A percentile compares a stretch with the other conserved stretches of the same genome.
phyloP scores from a whole-genome alignment of 164 flowering plant species.

The Aristolochia fimbriata region DNA sequence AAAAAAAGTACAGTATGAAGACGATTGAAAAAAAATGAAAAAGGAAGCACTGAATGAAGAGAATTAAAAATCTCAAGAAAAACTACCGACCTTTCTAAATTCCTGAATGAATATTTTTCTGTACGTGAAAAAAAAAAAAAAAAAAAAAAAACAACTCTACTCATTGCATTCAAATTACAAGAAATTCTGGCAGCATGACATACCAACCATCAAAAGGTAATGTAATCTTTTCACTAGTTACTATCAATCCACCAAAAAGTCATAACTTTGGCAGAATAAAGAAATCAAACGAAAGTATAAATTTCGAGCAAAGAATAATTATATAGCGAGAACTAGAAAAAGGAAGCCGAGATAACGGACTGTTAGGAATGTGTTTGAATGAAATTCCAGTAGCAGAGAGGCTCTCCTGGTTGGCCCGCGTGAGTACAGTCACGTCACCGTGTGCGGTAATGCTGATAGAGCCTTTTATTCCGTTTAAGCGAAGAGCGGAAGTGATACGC shows the following conservation, averaged over 20 bases:
- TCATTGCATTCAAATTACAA: too few relatives aligned
- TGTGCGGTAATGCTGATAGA: constrained; percentile 73
- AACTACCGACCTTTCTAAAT: neutral
- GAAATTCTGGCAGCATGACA: neutral
- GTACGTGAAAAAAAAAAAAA: too few relatives aligned
- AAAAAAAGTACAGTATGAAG: too few relatives aligned
- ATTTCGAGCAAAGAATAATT: neutral
- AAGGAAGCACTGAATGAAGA: neutral
- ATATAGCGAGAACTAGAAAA: neutral
- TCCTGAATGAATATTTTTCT: too few relatives aligned
- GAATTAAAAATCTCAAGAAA: neutral
- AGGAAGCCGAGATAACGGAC: constrained; percentile 18
- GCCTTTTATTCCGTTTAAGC: constrained; percentile 75
- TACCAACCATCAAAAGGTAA: neutral
- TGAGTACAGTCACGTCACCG: constrained; percentile 62
- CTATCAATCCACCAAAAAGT: neutral
- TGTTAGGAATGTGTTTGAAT: constrained; percentile 57
- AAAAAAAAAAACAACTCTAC: too few relatives aligned
- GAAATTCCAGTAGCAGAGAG: constrained; percentile 61
- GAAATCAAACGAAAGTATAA: neutral
- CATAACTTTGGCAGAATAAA: neutral
- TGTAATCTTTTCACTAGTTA: neutral
- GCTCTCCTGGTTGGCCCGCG: constrained; percentile 54
- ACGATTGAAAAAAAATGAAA: neutral
- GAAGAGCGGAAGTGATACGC: constrained; percentile 45